phyloP scores from a whole-genome alignment of 768 basidiomycete species.

The Collybiopsis luxurians region DNA sequence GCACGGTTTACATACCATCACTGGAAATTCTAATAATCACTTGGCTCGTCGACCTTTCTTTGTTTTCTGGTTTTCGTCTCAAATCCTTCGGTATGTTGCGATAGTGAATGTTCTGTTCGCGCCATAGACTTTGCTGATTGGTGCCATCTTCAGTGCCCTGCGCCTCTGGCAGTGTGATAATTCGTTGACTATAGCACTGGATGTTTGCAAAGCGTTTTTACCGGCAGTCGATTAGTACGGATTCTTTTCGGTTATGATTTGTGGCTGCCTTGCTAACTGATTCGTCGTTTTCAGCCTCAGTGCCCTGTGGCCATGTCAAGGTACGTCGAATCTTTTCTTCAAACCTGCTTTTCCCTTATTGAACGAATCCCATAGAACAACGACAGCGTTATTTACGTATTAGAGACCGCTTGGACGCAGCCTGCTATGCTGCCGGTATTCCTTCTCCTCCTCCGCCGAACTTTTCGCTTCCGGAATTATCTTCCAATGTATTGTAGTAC shows the following conservation, averaged over 20 bases:
- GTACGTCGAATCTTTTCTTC: constrained; percentile 35
- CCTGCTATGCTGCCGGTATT: constrained; percentile 49
- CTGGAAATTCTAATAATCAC: constrained; percentile 47
- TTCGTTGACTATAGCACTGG: constrained; percentile 55
- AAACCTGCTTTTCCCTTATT: not conserved
- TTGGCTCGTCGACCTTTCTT: constrained; percentile 63
- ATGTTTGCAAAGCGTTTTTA: constrained; percentile 59
- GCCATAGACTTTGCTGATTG: too few species aligned
- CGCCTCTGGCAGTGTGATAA: constrained; percentile 61
- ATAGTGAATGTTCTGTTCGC: too few species aligned
- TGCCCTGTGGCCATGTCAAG: constrained; percentile 61
- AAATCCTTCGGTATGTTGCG: constrained; percentile 52
- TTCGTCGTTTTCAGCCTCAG: constrained; percentile 37
- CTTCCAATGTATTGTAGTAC: not conserved
- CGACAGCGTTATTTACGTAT: constrained; percentile 44
- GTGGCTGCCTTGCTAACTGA: constrained; percentile 8
- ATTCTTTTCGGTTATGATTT: constrained; percentile 6
- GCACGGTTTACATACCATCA: constrained; percentile 56
- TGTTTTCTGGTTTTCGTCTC: constrained; percentile 75
- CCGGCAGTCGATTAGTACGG: constrained; percentile 56
- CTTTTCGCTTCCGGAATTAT: constrained; percentile 21
- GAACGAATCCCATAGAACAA: constrained; percentile 39
- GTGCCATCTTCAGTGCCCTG: constrained; percentile 47
- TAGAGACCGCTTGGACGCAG: constrained; percentile 40
- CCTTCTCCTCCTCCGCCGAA: constrained; percentile 39